phyloP scores from a whole-genome alignment of 352 stramenopile species.

The Phytophthora aleatoria region DNA sequence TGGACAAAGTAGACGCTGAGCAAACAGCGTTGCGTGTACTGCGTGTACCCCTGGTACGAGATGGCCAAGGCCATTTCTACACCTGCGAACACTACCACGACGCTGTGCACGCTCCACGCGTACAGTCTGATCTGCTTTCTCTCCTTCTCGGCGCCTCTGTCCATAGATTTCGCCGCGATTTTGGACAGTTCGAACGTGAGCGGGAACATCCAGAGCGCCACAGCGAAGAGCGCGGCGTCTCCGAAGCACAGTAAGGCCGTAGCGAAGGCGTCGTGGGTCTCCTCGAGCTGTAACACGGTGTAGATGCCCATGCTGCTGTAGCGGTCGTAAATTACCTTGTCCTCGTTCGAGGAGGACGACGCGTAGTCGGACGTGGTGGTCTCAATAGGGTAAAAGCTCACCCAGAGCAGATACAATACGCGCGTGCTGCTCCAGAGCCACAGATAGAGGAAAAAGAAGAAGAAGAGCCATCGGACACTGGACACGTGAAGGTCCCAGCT shows the following conservation, averaged over 20 bases:
- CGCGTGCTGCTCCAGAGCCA: slow-evolving; percentile 46
- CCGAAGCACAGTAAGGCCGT: slow-evolving; percentile 43
- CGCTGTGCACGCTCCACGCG: slow-evolving; percentile 32
- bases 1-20: slow-evolving; percentile 53
- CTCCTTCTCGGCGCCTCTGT: slow-evolving; percentile 51
- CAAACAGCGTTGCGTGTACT: slow-evolving; percentile 49
- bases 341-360: slow-evolving; percentile 25
- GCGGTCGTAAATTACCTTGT: slow-evolving; percentile 34
- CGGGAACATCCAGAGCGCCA: slow-evolving; percentile 57
- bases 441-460: slow-evolving; percentile 59
- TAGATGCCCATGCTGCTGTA: slow-evolving; percentile 53
- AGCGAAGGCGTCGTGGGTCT: slow-evolving; percentile 35
- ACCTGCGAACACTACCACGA: slow-evolving; percentile 34
- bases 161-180: slow-evolving; percentile 56
- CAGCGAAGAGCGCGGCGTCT: slow-evolving; percentile 45
- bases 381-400: slow-evolving; percentile 35
- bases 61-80: slow-evolving; percentile 42
- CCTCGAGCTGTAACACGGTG: slow-evolving; percentile 43
- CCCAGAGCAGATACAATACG: slow-evolving; percentile 50
- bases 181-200: slow-evolving; percentile 53
- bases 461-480: slow-evolving; percentile 69
- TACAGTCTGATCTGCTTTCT: slow-evolving; percentile 42
- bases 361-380: slow-evolving; percentile 24
- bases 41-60: slow-evolving; percentile 47
- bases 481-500: slow-evolving; percentile 56